These are phyloP conservation scores for Lipomyces yamadae DNA, from an alignment of 805 yeast genomes.

Conservation along the genomic window DNA sequence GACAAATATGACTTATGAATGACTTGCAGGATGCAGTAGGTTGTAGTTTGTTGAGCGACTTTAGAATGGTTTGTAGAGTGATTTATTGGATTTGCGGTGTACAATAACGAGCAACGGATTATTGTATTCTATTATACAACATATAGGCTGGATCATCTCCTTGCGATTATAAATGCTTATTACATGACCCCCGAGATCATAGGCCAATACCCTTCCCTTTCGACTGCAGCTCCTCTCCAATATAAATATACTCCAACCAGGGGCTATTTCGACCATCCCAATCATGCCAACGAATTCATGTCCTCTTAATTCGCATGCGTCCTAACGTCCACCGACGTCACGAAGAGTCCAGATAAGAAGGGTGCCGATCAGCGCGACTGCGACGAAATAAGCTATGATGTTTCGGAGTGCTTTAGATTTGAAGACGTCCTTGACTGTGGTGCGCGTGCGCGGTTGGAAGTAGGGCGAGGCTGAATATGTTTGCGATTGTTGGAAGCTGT, in stretches of 20 bases:
- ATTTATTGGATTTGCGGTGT: background rate
- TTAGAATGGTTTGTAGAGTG: background rate
- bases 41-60: background rate
- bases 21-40: too few relatives aligned
- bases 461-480: background rate
- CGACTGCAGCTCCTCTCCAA: conserved; percentile 4
- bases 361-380: conserved; percentile 14
- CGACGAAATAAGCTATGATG: conserved; percentile 16
- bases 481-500: background rate
- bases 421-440: background rate
- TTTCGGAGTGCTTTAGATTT: background rate
- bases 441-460: background rate
- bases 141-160: background rate
- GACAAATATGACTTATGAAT: too few relatives aligned
- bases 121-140: background rate
- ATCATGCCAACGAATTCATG: too few relatives aligned
- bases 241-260: background rate
- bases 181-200: background rate
- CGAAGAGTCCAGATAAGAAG: conserved; percentile 9
- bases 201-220: background rate
- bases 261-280: background rate
- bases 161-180: background rate
- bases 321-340: background rate
- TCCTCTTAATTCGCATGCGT: too few relatives aligned
- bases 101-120: background rate